These are phyloP conservation scores for Herpotrichia juniperi DNA, from an alignment of 2,329 filamentous ascomycete genomes.

Conservation along the genomic window DNA sequence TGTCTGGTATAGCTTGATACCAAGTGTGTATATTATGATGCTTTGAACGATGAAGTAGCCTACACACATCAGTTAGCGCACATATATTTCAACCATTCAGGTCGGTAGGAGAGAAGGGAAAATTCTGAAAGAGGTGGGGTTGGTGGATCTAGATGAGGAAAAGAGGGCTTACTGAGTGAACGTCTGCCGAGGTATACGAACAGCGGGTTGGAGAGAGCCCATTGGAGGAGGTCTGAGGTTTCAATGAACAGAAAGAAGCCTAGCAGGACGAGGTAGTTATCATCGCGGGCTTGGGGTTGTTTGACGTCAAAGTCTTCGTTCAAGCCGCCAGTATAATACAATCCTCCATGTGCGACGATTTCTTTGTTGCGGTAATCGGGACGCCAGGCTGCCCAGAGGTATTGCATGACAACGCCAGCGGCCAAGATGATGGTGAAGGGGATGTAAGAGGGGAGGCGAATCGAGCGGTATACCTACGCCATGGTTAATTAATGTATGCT, in stretches of 20 bases:
- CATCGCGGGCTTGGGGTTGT: slow-evolving; percentile 43
- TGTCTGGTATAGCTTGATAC: no score
- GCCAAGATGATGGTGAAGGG: slow-evolving; percentile 29
- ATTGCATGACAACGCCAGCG: slow-evolving; percentile 46
- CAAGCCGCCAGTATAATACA: slow-evolving; percentile 44
- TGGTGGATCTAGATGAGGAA: no score
- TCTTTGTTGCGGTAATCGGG: slow-evolving; percentile 41
- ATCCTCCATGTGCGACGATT: slow-evolving; percentile 43
- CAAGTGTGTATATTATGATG: no score
- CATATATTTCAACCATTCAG: no score
- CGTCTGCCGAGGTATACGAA: slow-evolving; percentile 45
- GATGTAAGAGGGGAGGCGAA: slow-evolving; percentile 27
- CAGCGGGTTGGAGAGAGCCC: slow-evolving; percentile 35
- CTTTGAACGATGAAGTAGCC: no score
- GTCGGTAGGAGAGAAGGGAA: no score
- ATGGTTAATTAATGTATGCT: no score
- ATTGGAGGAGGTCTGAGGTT: slow-evolving; percentile 39
- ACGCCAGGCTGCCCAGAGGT: slow-evolving; percentile 44
- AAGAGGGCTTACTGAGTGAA: slow-evolving; percentile 50
- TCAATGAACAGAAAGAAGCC: slow-evolving; percentile 48
- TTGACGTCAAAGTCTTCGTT: slow-evolving; percentile 37
- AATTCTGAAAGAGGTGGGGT: no score
- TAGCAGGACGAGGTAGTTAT: slow-evolving; percentile 48
- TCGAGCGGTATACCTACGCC: slow-evolving; percentile 6
- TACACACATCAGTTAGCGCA: no score